Evolutionary conservation across 2,329 filamentous ascomycete species (phyloP).

Genomic region (Sclerotinia subarctica): DNA sequence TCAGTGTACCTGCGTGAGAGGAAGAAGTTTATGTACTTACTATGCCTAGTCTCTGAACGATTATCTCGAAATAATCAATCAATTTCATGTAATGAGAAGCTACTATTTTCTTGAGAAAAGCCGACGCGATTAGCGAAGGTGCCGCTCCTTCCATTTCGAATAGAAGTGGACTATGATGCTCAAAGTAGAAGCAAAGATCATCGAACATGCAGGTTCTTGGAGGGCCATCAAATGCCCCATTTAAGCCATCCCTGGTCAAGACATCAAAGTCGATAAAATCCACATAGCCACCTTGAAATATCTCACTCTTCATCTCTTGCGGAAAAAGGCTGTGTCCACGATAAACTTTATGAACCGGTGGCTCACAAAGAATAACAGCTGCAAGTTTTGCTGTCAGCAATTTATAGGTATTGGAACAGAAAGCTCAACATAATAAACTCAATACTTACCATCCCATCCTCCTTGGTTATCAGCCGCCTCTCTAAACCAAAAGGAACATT

Average conservation of each 20-base stretch:
- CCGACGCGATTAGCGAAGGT: not conserved
- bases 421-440: not conserved
- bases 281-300: constrained; percentile 6
- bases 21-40: not conserved
- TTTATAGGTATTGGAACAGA: not conserved
- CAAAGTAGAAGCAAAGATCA: constrained; percentile 24
- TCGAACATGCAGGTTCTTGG: constrained; percentile 23
- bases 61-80: constrained; percentile 19
- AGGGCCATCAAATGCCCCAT: not conserved
- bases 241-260: not conserved
- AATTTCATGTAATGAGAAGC: constrained; percentile 22
- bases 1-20: too few relatives aligned
- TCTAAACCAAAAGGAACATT: constrained; percentile 16
- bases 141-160: not conserved
- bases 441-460: constrained; percentile 14
- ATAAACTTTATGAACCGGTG: constrained; percentile 5
- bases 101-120: constrained; percentile 19
- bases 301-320: constrained; percentile 4
- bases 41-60: not conserved
- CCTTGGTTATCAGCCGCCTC: not conserved
- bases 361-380: constrained; percentile 10
- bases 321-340: not conserved
- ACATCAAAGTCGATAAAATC: constrained; percentile 5
- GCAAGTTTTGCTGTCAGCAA: not conserved
- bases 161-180: constrained; percentile 11